Base-by-base conservation (phyloP, 2,329 filamentous ascomycete species). In the Ophiostoma triangulosporum region DNA sequence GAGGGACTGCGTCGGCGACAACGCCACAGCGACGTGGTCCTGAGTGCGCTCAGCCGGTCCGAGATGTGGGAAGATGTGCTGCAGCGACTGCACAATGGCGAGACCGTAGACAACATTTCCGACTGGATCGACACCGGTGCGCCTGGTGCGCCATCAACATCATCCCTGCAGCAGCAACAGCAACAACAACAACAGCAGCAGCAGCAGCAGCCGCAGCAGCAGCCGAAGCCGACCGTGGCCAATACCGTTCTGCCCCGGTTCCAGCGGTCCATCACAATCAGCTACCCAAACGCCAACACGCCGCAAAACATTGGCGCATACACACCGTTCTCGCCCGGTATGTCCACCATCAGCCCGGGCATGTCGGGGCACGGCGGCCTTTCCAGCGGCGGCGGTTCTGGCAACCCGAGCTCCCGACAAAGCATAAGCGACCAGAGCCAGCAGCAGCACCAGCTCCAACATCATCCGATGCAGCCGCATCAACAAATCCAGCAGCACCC, bases 21-120 rank as follows among this genome's bases (percentile, higher is more conserved):
- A 60, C 73, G 71, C 22, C 73, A 73, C 45, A 78, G 67, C 62
- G 75, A 82, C 26, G 71, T 71, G 29, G 72, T 83, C 49, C 66
- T 83, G 27, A 67, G 72, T 3, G 79, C 78, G 9, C 70, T 83
- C 48, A 64, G 68, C 5, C 70, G 70, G 11, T 68, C 75, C 2
- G 72, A 75, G 6, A 63, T 74, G 6, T 74, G 73, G 69, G 74
- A 78, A 56, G 75, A 79, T 33, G 72, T 82, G 2, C 58, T 83
- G 52, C 65, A 69, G 20, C 72, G 74, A 6, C 62, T 83, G 43
- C 76, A 75, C 40, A 67, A 64, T 26, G 78, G 79, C 40, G 74
- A 81, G 56, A 67, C 70, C 8, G 64, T 80, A 22, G 77, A 81
- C 45, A 67, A 57, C 46, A 78, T 83, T 53, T 74, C 76, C 4